Conservation (phyloP, 176 grass and related monocot genomes). For the Calamus simplicifolius region DNA sequence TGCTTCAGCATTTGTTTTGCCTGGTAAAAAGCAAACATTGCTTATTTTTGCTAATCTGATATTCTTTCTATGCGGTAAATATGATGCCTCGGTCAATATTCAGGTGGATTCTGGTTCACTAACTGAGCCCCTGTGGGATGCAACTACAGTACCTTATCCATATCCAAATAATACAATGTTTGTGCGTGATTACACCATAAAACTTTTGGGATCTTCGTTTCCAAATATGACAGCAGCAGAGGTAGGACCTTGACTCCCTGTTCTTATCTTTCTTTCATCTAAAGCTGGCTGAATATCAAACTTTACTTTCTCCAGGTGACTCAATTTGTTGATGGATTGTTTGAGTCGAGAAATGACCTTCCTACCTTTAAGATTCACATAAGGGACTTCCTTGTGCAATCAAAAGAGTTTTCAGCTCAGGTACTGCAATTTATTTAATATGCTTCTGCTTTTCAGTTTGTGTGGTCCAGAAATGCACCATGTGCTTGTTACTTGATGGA, state of each 20-base stretch:
- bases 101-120: conserved; percentile 79
- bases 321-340: conserved; percentile 81
- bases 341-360: conserved; percentile 81
- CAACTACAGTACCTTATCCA: conserved; percentile 49
- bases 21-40: conserved; percentile 39
- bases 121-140: conserved; percentile 90
- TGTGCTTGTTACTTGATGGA: no score
- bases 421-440: conserved; percentile 19
- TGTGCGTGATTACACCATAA: conserved; percentile 96
- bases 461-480: no score
- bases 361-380: conserved; percentile 94
- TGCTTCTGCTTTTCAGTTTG: no score
- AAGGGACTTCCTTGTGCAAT: conserved; percentile 93
- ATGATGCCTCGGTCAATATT: conserved; percentile 2
- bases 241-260: conserved; percentile 26
- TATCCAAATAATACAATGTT: conserved; percentile 86
- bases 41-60: background rate
- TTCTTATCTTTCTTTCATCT: background rate
- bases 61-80: conserved; percentile 9
- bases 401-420: conserved; percentile 97
- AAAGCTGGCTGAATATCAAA: background rate
- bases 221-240: conserved; percentile 84
- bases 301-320: conserved; percentile 50
- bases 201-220: conserved; percentile 90
- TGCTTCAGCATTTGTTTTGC: conserved; percentile 95